Percentiles rank a stretch among this genome's conserved stretches.
phyloP scores from a whole-genome alignment of 495 filamentous ascomycete genomes.

The Aspergillus coremiiformis region DNA sequence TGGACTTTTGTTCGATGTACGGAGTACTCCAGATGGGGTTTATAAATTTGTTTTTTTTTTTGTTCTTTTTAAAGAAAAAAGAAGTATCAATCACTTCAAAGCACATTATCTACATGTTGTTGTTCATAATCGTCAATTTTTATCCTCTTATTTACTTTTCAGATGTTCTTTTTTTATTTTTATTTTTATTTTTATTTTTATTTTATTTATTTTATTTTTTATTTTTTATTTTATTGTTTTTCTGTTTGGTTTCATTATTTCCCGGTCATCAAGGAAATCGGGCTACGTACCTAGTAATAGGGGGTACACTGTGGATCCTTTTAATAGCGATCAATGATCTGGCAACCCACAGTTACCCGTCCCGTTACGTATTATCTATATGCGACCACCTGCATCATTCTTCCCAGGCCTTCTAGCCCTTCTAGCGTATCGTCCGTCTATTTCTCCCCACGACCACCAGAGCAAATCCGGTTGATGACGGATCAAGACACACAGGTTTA shows the following conservation, averaged over 20 bases:
- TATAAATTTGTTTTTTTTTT: no score
- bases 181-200: background rate
- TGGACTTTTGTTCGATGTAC: background rate
- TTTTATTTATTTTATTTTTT: background rate
- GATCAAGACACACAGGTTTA: background rate
- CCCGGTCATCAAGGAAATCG: slow-evolving; percentile 13
- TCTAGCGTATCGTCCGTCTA: slow-evolving; percentile 20
- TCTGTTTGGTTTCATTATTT: background rate
- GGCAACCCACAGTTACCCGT: slow-evolving; percentile 21
- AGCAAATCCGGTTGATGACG: background rate
- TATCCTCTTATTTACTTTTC: no score
- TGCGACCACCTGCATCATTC: slow-evolving; percentile 26
- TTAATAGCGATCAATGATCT: slow-evolving; percentile 16
- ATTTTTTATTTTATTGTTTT: background rate
- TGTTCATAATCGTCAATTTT: no score
- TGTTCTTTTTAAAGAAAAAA: no score
- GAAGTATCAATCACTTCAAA: no score
- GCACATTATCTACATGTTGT: no score
- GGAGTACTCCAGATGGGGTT: no score
- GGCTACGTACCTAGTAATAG: slow-evolving; percentile 11
- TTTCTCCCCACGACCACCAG: slow-evolving; percentile 11
- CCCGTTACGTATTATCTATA: slow-evolving; percentile 33
- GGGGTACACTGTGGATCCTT: slow-evolving; percentile 5
- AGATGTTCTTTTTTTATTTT: background rate
- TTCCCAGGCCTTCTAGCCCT: slow-evolving; percentile 33